A percentile compares a stretch with the other conserved stretches of the same genome.
These are phyloP conservation scores for Aspergillus saccharolyticus DNA, from an alignment of 495 filamentous ascomycete genomes.

Conservation along the genomic window DNA sequence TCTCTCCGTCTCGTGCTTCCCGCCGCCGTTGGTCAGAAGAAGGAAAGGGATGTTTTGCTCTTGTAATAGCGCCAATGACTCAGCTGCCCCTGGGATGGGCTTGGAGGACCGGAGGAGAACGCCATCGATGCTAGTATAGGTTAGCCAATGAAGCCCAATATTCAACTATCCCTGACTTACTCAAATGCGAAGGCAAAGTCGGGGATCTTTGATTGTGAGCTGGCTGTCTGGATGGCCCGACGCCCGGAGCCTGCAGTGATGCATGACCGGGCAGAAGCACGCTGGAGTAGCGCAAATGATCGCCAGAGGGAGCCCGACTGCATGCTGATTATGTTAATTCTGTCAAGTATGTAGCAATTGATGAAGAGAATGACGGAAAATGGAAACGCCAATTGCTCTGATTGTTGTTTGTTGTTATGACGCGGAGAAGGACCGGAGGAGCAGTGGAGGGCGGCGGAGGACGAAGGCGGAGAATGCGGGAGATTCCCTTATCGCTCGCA, in stretches of 20 bases:
- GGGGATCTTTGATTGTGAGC: conserved; percentile 32
- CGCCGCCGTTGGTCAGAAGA: conserved; percentile 85
- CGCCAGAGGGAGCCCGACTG: conserved; percentile 24
- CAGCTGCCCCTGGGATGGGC: conserved; percentile 74
- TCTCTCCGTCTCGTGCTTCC: conserved; percentile 67
- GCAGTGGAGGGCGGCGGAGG: conserved; percentile 21
- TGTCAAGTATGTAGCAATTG: not conserved
- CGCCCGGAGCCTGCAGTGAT: conserved; percentile 13
- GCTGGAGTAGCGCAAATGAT: conserved; percentile 29
- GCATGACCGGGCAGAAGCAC: conserved; percentile 18
- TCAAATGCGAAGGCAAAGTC: conserved; percentile 83
- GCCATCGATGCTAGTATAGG: conserved; percentile 72
- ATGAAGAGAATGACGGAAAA: conserved; percentile 4
- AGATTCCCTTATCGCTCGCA: conserved; percentile 41
- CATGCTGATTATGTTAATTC: conserved; percentile 14
- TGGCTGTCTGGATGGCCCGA: conserved; percentile 31
- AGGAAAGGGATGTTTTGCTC: conserved; percentile 71
- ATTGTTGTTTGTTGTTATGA: not conserved
- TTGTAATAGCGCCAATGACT: conserved; percentile 68
- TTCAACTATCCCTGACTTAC: conserved; percentile 43
- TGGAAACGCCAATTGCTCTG: not conserved
- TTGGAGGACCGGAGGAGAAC: conserved; percentile 82
- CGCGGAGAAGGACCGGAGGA: not conserved
- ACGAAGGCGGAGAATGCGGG: not conserved
- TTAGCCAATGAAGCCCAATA: not conserved